Evolutionary conservation across 208 protist genomes (phyloP).

Genomic region (Trypanosoma avium): DNA sequence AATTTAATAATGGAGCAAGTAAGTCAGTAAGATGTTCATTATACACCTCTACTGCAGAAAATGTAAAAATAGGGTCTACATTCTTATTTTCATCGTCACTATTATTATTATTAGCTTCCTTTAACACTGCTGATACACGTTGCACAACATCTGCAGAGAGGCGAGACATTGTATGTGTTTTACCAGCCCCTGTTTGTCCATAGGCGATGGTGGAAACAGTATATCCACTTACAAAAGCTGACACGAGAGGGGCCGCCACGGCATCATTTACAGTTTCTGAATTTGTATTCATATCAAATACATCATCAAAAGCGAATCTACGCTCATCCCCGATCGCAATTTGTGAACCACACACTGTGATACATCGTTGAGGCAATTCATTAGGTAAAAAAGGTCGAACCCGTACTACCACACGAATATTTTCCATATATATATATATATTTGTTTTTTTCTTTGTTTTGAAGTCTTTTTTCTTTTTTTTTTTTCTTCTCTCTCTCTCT

Average conservation of each 20-base stretch:
- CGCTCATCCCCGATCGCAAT: conserved; percentile 82
- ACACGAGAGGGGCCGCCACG: conserved; percentile 70
- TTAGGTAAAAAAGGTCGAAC: conserved; percentile 84
- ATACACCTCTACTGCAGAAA: conserved; percentile 94
- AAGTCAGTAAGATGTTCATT: conserved; percentile 93
- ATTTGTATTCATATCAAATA: conserved; percentile 67
- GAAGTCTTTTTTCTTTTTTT: no score
- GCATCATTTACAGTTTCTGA: conserved; percentile 75
- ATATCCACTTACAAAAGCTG: conserved; percentile 84
- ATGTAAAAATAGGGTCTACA: conserved; percentile 13
- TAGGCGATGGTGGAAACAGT: conserved; percentile 94
- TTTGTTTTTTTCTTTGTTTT: no score
- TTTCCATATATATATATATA: conserved; percentile 30
- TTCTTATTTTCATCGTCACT: conserved; percentile 9
- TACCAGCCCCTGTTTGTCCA: conserved; percentile 94
- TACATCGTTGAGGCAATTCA: conserved; percentile 57
- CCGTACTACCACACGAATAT: conserved; percentile 82
- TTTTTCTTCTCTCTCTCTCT: no score
- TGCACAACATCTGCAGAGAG: conserved; percentile 79
- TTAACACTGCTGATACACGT: conserved; percentile 72
- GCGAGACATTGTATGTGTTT: conserved; percentile 93
- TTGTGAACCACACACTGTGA: conserved; percentile 56
- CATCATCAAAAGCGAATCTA: conserved; percentile 90
- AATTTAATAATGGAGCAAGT: conserved; percentile 35
- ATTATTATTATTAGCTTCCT: conserved; percentile 31